Conservation (phyloP, 371 early-diverging fungal species). For the Saksenaea vasiformis region DNA sequence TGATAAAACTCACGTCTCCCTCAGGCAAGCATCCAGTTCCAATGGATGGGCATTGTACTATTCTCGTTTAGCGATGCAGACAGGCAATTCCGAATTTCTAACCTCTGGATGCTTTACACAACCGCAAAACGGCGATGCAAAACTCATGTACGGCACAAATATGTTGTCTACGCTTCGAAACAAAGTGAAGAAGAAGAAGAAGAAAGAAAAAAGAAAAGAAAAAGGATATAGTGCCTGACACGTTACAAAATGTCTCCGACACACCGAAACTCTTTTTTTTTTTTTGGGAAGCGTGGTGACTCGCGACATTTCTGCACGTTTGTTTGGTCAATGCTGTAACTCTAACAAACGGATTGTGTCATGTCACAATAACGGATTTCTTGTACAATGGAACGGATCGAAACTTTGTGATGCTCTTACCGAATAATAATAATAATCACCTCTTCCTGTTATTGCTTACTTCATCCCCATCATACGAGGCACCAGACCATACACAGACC, state of each 20-base stretch:
- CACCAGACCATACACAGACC: too few species aligned
- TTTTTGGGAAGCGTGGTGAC: neutral
- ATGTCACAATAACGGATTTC: too few species aligned
- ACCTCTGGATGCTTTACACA: conserved; percentile 26
- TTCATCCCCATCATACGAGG: too few species aligned
- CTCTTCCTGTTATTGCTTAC: too few species aligned
- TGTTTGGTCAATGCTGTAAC: too few species aligned
- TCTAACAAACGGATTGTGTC: too few species aligned
- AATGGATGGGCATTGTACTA: conserved; percentile 17
- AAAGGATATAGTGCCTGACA: neutral
- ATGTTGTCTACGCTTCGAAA: neutral
- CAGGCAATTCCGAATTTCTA: neutral
- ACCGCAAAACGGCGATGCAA: conserved; percentile 32
- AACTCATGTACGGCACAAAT: conserved; percentile 10
- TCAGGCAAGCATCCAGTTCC: conserved; percentile 29
- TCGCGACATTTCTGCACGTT: too few species aligned
- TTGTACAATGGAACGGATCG: too few species aligned
- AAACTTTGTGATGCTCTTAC: too few species aligned
- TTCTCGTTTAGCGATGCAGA: neutral
- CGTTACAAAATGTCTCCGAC: neutral
- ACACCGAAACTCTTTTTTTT: neutral
- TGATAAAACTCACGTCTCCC: conserved; percentile 31
- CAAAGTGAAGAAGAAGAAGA: neutral
- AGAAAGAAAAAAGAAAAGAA: neutral
- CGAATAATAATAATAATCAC: too few species aligned